Conservation (phyloP, 352 stramenopile species). For the Phytophthora constricta region DNA sequence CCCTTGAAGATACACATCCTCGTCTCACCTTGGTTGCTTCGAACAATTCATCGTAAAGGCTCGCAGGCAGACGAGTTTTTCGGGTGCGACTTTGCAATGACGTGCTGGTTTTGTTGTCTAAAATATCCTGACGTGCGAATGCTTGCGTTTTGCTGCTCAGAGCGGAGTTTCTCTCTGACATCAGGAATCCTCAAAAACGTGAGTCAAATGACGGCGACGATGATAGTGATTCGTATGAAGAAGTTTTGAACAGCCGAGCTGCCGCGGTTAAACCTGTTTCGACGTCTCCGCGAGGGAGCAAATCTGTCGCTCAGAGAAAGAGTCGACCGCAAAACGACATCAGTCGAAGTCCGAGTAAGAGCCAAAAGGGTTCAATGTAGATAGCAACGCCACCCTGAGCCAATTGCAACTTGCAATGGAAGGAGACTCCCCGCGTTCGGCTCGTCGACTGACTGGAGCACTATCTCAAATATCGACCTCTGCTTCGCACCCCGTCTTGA, state of each 20-base stretch:
- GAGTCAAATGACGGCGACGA: constrained; percentile 33
- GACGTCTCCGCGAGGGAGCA: constrained; percentile 20
- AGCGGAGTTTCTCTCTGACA: constrained; percentile 67
- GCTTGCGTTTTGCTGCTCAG: constrained; percentile 1
- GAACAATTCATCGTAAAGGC: constrained; percentile 72
- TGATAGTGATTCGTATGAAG: constrained; percentile 8
- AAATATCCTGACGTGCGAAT: background rate
- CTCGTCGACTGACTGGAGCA: constrained; percentile 19
- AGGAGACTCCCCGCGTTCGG: constrained; percentile 20
- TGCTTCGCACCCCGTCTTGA: constrained; percentile 3
- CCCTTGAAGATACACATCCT: constrained; percentile 64
- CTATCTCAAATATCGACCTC: constrained; percentile 9
- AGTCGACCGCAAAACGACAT: constrained; percentile 3
- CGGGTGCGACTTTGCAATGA: constrained; percentile 28
- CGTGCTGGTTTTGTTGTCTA: background rate
- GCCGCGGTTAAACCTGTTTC: constrained; percentile 16
- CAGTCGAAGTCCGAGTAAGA: constrained; percentile 25
- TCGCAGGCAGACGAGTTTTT: constrained; percentile 77
- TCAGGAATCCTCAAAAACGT: constrained; percentile 22
- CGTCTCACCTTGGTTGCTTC: constrained; percentile 62
- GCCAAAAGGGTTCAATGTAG: constrained; percentile 40
- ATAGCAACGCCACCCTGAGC: constrained; percentile 39
- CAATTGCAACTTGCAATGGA: constrained; percentile 33
- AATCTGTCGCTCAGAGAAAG: constrained; percentile 15
- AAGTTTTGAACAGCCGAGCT: background rate